phyloP scores from a whole-genome alignment of 768 basidiomycete species.

The Leccinum broughii region DNA sequence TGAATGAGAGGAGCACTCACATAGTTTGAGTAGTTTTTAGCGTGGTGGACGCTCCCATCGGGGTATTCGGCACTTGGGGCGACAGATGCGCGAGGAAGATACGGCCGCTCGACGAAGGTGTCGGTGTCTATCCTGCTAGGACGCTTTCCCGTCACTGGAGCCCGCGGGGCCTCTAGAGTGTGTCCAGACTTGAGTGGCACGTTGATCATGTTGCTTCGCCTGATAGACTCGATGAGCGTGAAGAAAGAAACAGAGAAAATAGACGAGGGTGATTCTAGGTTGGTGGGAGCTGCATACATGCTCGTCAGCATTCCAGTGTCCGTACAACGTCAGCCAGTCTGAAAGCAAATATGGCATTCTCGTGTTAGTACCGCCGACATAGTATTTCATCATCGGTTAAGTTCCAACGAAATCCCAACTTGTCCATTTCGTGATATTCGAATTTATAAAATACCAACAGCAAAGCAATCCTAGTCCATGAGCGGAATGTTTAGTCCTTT shows the following conservation, averaged over 20 bases:
- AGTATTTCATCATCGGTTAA: not conserved
- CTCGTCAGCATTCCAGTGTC: constrained; percentile 13
- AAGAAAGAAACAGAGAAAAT: constrained; percentile 22
- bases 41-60: constrained; percentile 20
- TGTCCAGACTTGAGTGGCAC: constrained; percentile 19
- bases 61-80: constrained; percentile 29
- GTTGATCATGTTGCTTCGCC: constrained; percentile 22
- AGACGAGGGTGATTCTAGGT: constrained; percentile 13
- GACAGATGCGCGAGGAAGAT: constrained; percentile 29
- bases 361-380: constrained; percentile 3
- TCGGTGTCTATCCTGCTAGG: constrained; percentile 29
- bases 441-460: constrained; percentile 22
- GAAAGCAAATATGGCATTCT: constrained; percentile 16
- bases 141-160: constrained; percentile 25
- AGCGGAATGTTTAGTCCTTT: constrained; percentile 16
- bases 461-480: constrained; percentile 9
- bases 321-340: constrained; percentile 5
- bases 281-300: constrained; percentile 17
- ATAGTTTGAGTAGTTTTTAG: constrained; percentile 20
- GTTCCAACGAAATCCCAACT: not conserved
- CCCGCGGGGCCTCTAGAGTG: constrained; percentile 16
- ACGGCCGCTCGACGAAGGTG: constrained; percentile 26
- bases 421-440: constrained; percentile 5
- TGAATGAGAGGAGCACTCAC: constrained; percentile 16
- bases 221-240: constrained; percentile 20